A percentile compares a stretch with the other conserved stretches of the same genome.
These are phyloP conservation scores for Adansonia grandidieri DNA, from an alignment of 441 rosid species.

Conservation along the genomic window DNA sequence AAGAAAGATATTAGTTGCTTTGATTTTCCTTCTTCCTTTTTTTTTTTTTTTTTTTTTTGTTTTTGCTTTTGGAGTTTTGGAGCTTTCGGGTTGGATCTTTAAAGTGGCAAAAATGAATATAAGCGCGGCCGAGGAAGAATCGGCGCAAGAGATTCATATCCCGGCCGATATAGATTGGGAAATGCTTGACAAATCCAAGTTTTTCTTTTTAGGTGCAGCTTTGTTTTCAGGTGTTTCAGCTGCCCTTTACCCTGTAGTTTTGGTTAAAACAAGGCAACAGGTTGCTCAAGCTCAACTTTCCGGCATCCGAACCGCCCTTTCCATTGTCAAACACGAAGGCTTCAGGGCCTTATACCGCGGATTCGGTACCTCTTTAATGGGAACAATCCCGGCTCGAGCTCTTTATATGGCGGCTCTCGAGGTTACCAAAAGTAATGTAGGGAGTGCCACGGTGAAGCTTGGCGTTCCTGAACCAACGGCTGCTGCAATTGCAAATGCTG, in stretches of 20 bases:
- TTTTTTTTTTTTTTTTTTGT: accelerated
- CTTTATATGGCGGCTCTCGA: conserved; percentile 89
- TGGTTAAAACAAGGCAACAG: conserved; percentile 84
- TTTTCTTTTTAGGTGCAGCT: conserved; percentile 86
- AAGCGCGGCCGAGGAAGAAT: conserved; percentile 61
- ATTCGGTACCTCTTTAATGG: conserved; percentile 79
- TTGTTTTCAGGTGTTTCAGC: conserved; percentile 87
- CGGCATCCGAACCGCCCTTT: conserved; percentile 49
- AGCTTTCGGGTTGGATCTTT: neutral
- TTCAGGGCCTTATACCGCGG: conserved; percentile 74
- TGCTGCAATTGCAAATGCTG: conserved; percentile 63
- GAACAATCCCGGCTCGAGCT: conserved; percentile 83
- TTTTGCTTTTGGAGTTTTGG: neutral
- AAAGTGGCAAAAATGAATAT: conserved; percentile 65
- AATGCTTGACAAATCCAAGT: conserved; percentile 82
- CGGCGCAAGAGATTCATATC: conserved; percentile 55
- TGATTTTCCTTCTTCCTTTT: neutral
- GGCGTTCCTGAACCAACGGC: conserved; percentile 70
- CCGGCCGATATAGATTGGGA: conserved; percentile 88
- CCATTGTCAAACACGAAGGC: conserved; percentile 67
- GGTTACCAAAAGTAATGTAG: conserved; percentile 78
- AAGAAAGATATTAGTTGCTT: neutral
- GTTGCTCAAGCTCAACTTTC: conserved; percentile 64
- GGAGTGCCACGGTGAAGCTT: conserved; percentile 56
- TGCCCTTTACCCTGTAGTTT: conserved; percentile 70